Percentiles rank a stretch among this genome's conserved stretches.
phyloP scores from a whole-genome alignment of 805 yeast genomes.

The Aciculoconidium aculeatum region DNA sequence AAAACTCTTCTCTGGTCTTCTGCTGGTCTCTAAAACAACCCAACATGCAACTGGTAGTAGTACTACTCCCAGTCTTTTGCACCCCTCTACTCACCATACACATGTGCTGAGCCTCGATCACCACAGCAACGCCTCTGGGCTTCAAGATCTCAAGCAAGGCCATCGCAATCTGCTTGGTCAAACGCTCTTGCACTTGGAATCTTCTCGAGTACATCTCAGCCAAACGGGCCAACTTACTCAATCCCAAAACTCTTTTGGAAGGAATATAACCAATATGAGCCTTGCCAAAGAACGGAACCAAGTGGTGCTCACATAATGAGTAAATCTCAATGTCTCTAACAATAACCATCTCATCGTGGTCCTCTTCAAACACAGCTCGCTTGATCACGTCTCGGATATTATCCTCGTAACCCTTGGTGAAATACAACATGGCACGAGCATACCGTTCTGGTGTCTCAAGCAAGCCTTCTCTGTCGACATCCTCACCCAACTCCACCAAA shows the following conservation, averaged over 20 bases:
- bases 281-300: conserved; percentile 96
- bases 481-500: conserved; percentile 85
- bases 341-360: conserved; percentile 98
- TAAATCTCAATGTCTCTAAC: conserved; percentile 90
- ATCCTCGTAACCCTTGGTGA: conserved; percentile 96
- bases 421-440: conserved; percentile 92
- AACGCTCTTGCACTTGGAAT: conserved; percentile 95
- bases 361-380: conserved; percentile 94
- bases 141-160: conserved; percentile 85
- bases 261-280: conserved; percentile 98
- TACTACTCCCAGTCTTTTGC: conserved; percentile 89
- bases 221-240: conserved; percentile 86
- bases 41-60: conserved; percentile 94
- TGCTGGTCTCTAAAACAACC: conserved; percentile 93
- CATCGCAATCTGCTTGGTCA: conserved; percentile 96
- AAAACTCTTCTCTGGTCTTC: conserved; percentile 93
- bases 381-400: conserved; percentile 88
- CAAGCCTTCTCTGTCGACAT: conserved; percentile 80
- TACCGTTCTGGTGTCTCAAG: conserved; percentile 93
- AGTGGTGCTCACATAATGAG: conserved; percentile 94
- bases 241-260: conserved; percentile 84
- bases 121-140: conserved; percentile 97
- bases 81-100: conserved; percentile 99
- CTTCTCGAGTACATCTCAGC: conserved; percentile 97
- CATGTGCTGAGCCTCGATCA: conserved; percentile 97